These are phyloP conservation scores for Aspergillus costaricaensis DNA, from an alignment of 2,329 filamentous ascomycete species.

Conservation along the genomic window DNA sequence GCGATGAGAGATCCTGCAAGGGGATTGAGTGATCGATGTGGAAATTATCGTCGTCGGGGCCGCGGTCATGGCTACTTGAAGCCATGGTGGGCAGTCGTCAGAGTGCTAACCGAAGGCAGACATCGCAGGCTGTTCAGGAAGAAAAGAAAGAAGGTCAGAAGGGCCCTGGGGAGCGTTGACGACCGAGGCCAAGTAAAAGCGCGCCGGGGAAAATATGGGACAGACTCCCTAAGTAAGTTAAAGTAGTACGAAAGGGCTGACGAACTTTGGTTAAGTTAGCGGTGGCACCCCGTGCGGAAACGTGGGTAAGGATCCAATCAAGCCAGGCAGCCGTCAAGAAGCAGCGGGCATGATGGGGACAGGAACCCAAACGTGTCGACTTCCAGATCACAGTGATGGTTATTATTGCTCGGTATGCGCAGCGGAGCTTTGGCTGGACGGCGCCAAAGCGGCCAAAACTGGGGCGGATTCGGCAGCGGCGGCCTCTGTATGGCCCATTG, in stretches of 20 bases:
- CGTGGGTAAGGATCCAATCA: constrained; percentile 9
- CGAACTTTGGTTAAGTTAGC: neutral
- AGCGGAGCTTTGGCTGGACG: constrained; percentile 12
- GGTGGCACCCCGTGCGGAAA: constrained; percentile 4
- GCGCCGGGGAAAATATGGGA: neutral
- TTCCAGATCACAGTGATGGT: constrained; percentile 3
- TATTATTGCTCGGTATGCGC: constrained; percentile 10
- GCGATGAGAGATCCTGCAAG: constrained; percentile 62
- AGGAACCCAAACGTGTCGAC: constrained; percentile 5
- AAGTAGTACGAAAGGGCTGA: constrained; percentile 7
- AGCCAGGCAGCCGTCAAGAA: neutral
- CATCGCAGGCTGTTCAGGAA: constrained; percentile 37
- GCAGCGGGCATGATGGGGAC: constrained; percentile 4
- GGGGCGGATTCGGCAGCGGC: constrained; percentile 4
- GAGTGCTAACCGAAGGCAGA: constrained; percentile 39
- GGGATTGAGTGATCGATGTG: constrained; percentile 63
- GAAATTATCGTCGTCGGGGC: constrained; percentile 29
- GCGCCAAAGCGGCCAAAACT: constrained; percentile 12
- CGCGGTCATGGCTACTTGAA: constrained; percentile 38
- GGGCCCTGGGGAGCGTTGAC: neutral
- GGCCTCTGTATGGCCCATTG: constrained; percentile 3
- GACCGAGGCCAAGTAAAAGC: constrained; percentile 1
- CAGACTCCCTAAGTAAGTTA: neutral
- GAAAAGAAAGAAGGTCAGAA: neutral
- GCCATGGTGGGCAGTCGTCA: constrained; percentile 43